Conservation (phyloP, 176 grass and related monocot species). For the Ananas comosus region DNA sequence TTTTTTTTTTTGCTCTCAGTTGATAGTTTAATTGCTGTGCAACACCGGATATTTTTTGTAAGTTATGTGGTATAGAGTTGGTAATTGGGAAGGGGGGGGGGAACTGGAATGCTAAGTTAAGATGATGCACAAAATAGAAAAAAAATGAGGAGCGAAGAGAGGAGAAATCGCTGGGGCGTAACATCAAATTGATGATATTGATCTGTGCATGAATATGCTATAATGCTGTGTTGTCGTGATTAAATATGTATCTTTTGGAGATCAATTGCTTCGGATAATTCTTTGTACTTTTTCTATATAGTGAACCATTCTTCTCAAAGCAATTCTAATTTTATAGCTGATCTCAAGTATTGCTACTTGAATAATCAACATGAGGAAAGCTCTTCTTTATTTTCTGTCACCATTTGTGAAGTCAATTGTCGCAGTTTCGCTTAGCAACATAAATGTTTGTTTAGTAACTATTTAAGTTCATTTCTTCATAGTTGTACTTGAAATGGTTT, state of each 20-base stretch:
- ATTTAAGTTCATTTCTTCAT: neutral
- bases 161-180: too few relatives aligned
- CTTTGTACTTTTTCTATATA: neutral
- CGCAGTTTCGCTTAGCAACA: neutral
- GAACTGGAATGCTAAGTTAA: too few relatives aligned
- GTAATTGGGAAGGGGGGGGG: too few relatives aligned
- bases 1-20: neutral
- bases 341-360: neutral
- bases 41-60: neutral
- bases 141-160: too few relatives aligned
- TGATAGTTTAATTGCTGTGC: neutral
- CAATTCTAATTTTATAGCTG: neutral
- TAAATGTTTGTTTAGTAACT: neutral
- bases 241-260: neutral
- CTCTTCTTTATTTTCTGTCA: neutral
- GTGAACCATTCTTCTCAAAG: neutral
- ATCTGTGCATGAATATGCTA: neutral
- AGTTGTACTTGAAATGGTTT: conserved; percentile 25
- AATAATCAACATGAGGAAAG: neutral
- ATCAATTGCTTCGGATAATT: neutral
- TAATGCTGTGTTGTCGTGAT: neutral
- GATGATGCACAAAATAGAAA: too few relatives aligned
- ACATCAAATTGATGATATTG: too few relatives aligned
- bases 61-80: too few relatives aligned
- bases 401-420: neutral